These are phyloP conservation scores for Tolypocladium album DNA, from an alignment of 2,329 filamentous ascomycete species.

Conservation along the genomic window DNA sequence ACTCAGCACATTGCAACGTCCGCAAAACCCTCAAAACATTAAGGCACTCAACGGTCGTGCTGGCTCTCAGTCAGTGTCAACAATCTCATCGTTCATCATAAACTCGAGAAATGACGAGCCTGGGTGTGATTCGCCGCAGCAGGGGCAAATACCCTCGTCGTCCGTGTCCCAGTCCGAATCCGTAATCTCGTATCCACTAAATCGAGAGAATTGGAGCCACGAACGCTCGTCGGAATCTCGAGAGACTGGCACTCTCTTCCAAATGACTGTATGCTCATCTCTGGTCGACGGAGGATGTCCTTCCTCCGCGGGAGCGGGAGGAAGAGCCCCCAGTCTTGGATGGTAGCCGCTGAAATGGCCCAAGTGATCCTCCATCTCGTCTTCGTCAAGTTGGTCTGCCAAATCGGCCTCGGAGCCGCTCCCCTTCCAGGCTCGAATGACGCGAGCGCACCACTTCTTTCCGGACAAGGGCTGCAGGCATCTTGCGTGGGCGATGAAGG, in stretches of 20 bases:
- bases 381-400: conserved; percentile 11
- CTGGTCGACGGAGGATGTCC: conserved; percentile 30
- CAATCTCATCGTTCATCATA: conserved; percentile 14
- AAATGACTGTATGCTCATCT: conserved; percentile 34
- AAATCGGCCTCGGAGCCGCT: conserved; percentile 12
- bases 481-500: conserved; percentile 29
- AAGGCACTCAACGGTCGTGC: neutral
- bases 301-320: conserved; percentile 29
- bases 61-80: conserved; percentile 1
- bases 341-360: conserved; percentile 11
- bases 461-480: conserved; percentile 28
- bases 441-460: conserved; percentile 27
- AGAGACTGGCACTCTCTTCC: conserved; percentile 36
- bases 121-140: conserved; percentile 27
- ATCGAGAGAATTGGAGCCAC: conserved; percentile 38
- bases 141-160: conserved; percentile 26
- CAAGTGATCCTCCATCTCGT: conserved; percentile 17
- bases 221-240: conserved; percentile 28
- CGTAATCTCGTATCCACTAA: conserved; percentile 24
- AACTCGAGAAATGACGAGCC: conserved; percentile 22
- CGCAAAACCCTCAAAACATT: neutral
- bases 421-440: conserved; percentile 33
- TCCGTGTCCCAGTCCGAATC: conserved; percentile 20
- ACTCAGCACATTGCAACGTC: neutral
- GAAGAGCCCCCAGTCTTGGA: conserved; percentile 20